Base-by-base conservation (phyloP, 495 filamentous ascomycete species). In the Aspergillus steynii region DNA sequence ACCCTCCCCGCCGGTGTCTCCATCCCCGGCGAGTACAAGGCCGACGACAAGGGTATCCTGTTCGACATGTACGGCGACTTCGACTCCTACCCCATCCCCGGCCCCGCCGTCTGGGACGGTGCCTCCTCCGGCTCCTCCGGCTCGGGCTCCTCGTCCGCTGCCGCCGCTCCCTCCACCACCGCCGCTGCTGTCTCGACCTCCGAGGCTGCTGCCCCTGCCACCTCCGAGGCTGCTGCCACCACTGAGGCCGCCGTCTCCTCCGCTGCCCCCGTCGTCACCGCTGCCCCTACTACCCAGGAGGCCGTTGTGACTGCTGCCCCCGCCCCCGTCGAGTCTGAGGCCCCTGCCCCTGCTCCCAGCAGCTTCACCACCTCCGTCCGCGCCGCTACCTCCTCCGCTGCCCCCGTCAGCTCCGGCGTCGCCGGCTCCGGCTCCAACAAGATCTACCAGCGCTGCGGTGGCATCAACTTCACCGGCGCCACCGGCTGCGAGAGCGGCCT, bases 101-200 rank as follows among this genome's bases (percentile, higher is more conserved):
- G 66, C 53, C 66, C 66, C n/a, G 57, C 58, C 47, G 66, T 68
- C 61, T 68, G 66, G 66, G 61, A 65, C 54, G 66, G 66, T 26
- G 20, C 63, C 26, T 60, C 60, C 27, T 60, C 65, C 51, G 62
- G 59, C 12, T 54, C 61, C 10, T 55, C 61, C 31, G 29, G 54
- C 47, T 47, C 63, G 46, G 50, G 59, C 52, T 61, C 65, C 26
- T 27, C 56, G 1, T 12, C 59, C 27, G 48, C 55, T 27, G 37
- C 57, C 48, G 12, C 55, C 28, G 58, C 54, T 29, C 42, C 60
- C 28, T 15, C 63, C 45, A 56, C 55, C 49, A 50, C 55, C 27
- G 20, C 14, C 8, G 42, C 57, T 32, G n/a, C 58, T 48, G 48
- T 55, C 46, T 28, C 61, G 15, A 29, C 29, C 28, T 37, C 61